Evolutionary conservation across 768 basidiomycete genomes (phyloP).

Genomic region (Lactifluus subvellereus): DNA sequence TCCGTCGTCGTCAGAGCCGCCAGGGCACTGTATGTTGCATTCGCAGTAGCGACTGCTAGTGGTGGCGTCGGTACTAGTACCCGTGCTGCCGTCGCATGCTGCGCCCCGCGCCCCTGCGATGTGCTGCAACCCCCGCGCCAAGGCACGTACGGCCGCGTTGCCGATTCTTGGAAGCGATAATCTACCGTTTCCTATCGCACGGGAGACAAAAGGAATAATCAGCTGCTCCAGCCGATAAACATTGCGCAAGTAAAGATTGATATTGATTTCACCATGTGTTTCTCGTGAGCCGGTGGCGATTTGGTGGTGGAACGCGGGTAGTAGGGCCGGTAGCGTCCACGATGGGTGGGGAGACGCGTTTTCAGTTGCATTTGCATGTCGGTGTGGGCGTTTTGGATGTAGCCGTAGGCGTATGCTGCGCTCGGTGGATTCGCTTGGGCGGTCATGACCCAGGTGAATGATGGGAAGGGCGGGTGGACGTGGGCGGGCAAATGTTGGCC

Average conservation of each 20-base stretch:
- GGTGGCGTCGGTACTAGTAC: too few relatives aligned
- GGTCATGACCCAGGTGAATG: slow-evolving; percentile 17
- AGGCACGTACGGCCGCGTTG: slow-evolving; percentile 8
- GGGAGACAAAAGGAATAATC: too few relatives aligned
- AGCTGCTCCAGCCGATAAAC: too few relatives aligned
- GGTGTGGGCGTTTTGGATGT: slow-evolving; percentile 4
- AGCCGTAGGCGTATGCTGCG: slow-evolving; percentile 4
- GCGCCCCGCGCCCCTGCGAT: neutral
- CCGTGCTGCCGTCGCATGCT: neutral
- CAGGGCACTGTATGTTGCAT: neutral
- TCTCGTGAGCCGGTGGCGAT: neutral
- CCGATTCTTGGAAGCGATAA: neutral
- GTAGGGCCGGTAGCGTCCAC: neutral
- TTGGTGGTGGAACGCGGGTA: neutral
- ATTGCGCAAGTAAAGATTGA: neutral
- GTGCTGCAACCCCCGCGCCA: slow-evolving; percentile 7
- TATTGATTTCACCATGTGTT: slow-evolving; percentile 5
- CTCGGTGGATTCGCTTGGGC: slow-evolving; percentile 12
- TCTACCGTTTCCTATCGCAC: too few relatives aligned
- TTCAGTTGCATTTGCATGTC: neutral
- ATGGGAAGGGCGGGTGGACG: slow-evolving; percentile 17
- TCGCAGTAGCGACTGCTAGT: neutral
- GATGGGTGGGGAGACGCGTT: neutral
- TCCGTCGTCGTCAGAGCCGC: neutral
- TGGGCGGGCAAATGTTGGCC: neutral